Conservation (phyloP, 345 rosid species). For the Camelina neglecta region DNA sequence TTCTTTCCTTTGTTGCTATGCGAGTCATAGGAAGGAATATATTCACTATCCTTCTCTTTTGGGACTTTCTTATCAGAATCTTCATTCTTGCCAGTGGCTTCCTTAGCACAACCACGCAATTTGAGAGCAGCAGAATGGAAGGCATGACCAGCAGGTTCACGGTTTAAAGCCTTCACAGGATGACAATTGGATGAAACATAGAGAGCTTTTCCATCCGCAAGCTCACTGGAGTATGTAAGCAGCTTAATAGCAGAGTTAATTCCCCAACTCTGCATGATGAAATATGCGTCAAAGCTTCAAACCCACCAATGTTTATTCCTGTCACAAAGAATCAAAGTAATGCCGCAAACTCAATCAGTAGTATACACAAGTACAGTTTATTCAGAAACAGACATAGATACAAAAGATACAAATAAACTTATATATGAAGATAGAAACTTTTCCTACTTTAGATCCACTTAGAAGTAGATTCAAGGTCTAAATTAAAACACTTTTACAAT, state of each 20-base stretch:
- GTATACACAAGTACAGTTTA: background rate
- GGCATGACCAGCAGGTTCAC: slow-evolving; percentile 94
- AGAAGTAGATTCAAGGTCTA: background rate
- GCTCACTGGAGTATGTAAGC: slow-evolving; percentile 73
- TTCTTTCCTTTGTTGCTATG: slow-evolving; percentile 70
- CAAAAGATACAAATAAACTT: background rate
- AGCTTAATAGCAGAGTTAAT: slow-evolving; percentile 50
- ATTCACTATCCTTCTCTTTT: slow-evolving; percentile 58
- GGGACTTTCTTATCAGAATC: slow-evolving; percentile 54
- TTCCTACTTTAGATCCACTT: background rate
- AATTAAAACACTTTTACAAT: background rate
- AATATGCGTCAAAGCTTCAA: slow-evolving; percentile 4
- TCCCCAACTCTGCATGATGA: slow-evolving; percentile 48
- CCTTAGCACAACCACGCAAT: slow-evolving; percentile 72
- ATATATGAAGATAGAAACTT: slow-evolving; percentile 15
- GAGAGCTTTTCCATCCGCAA: slow-evolving; percentile 65
- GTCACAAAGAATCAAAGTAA: slow-evolving; percentile 24
- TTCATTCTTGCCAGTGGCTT: slow-evolving; percentile 33
- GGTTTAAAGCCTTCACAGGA: slow-evolving; percentile 73
- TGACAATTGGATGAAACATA: slow-evolving; percentile 72
- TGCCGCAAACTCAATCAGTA: slow-evolving; percentile 8
- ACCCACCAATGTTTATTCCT: slow-evolving; percentile 12
- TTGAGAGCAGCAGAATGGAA: slow-evolving; percentile 85
- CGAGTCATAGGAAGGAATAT: slow-evolving; percentile 72
- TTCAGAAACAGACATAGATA: background rate